phyloP scores from a whole-genome alignment of 805 yeast genomes.

The Saturnispora kantuleensis region DNA sequence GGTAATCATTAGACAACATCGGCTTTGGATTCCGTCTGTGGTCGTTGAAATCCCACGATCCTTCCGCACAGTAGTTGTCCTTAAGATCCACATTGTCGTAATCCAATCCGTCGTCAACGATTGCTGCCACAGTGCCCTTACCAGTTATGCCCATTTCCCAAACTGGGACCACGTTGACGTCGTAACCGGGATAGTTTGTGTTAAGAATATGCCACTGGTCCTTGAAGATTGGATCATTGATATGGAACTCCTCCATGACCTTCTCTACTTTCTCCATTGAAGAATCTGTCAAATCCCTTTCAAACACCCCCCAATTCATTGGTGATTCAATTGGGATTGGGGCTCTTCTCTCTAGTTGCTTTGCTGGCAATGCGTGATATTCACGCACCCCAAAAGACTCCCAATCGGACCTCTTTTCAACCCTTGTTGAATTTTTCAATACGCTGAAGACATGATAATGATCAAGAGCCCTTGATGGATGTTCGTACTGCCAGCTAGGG shows the following conservation, averaged over 20 bases:
- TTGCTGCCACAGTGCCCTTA: slow-evolving; percentile 69
- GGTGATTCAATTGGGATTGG: slow-evolving; percentile 35
- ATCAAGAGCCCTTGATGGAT: slow-evolving; percentile 49
- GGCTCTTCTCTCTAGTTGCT: slow-evolving; percentile 42
- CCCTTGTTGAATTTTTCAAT: slow-evolving; percentile 28
- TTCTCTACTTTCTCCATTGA: slow-evolving; percentile 36
- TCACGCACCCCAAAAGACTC: slow-evolving; percentile 32
- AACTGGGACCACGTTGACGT: slow-evolving; percentile 74
- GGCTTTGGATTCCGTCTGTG: slow-evolving; percentile 73
- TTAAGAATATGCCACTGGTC: slow-evolving; percentile 92
- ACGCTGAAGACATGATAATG: slow-evolving; percentile 61
- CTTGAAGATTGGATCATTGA: slow-evolving; percentile 73
- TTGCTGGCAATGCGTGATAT: slow-evolving; percentile 47
- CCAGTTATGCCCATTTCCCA: slow-evolving; percentile 85
- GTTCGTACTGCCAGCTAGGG: slow-evolving; percentile 50
- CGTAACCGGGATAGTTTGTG: slow-evolving; percentile 62
- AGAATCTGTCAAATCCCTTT: slow-evolving; percentile 35
- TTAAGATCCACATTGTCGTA: slow-evolving; percentile 64
- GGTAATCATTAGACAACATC: slow-evolving; percentile 69
- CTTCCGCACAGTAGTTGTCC: slow-evolving; percentile 59
- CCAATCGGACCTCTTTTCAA: slow-evolving; percentile 28
- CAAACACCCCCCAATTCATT: too few species aligned
- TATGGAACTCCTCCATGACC: slow-evolving; percentile 44
- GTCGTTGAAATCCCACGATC: slow-evolving; percentile 91
- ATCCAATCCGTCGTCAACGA: slow-evolving; percentile 93